Evolutionary conservation across 2,329 filamentous ascomycete species (phyloP).

Genomic region (Truncatella angustata): DNA sequence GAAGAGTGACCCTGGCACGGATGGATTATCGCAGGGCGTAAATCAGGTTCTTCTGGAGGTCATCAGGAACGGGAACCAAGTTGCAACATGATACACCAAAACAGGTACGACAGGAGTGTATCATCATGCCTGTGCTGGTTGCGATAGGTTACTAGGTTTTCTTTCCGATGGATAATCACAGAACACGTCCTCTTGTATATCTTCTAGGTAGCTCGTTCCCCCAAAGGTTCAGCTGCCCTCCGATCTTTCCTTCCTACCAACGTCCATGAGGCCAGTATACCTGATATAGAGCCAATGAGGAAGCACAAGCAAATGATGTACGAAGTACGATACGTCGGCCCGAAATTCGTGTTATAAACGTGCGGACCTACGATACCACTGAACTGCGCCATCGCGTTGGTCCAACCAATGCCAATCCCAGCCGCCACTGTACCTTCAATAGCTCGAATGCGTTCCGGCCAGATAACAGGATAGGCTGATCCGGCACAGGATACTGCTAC

Average conservation of each 20-base stretch:
- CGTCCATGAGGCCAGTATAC: constrained; percentile 21
- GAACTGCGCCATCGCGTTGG: constrained; percentile 41
- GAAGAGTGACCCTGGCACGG: no score
- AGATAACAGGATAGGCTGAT: constrained; percentile 41
- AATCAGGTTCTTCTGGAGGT: no score
- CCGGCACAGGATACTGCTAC: constrained; percentile 34
- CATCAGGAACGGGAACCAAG: no score
- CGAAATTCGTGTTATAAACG: constrained; percentile 38
- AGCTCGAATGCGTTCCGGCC: constrained; percentile 40
- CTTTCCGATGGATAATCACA: no score
- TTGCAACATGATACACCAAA: no score
- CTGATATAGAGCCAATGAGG: constrained; percentile 18
- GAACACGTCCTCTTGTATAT: no score
- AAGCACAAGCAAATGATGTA: constrained; percentile 33
- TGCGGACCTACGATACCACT: constrained; percentile 39
- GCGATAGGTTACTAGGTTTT: no score
- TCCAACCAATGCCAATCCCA: constrained; percentile 38
- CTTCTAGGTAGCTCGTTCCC: no score
- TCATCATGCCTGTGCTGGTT: no score
- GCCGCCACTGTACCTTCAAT: constrained; percentile 37
- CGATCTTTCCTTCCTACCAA: constrained; percentile 18
- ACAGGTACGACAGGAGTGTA: no score
- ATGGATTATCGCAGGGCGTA: no score
- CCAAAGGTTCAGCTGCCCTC: no score
- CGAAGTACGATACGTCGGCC: constrained; percentile 34